These are phyloP conservation scores for Diaporthe ampelina DNA, from an alignment of 2,329 filamentous ascomycete genomes.

Conservation along the genomic window DNA sequence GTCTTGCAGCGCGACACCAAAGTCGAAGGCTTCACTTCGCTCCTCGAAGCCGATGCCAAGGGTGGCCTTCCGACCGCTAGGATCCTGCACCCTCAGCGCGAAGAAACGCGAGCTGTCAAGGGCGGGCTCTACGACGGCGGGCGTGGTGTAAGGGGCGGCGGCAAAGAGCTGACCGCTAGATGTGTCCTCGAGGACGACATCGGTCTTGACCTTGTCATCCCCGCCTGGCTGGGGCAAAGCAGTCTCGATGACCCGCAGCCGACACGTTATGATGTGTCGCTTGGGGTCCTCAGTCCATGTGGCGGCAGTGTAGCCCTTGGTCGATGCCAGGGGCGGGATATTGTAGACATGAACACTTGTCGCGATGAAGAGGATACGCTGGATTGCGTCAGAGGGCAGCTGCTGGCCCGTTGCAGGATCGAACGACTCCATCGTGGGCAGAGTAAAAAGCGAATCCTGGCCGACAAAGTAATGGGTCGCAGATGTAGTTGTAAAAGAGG, in stretches of 20 bases:
- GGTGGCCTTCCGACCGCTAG: constrained; percentile 80
- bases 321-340: constrained; percentile 84
- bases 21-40: constrained; percentile 87
- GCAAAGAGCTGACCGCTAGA: constrained; percentile 83
- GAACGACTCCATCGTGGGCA: constrained; percentile 68
- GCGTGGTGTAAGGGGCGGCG: constrained; percentile 81
- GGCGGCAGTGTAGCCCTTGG: constrained; percentile 83
- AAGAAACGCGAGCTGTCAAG: constrained; percentile 88
- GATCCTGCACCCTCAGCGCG: constrained; percentile 83
- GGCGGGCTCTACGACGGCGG: constrained; percentile 79
- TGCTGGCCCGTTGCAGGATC: constrained; percentile 80
- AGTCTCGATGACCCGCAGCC: constrained; percentile 84
- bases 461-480: not conserved
- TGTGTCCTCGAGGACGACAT: constrained; percentile 84
- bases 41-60: constrained; percentile 92
- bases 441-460: not conserved
- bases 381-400: constrained; percentile 82
- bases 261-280: constrained; percentile 87
- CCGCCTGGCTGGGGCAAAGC: constrained; percentile 63
- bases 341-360: constrained; percentile 86
- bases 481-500: not conserved
- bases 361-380: constrained; percentile 85
- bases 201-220: constrained; percentile 74
- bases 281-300: constrained; percentile 81
- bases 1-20: constrained; percentile 84